Conservation (phyloP, 2,329 filamentous ascomycete species). For the Diplodia seriata region DNA sequence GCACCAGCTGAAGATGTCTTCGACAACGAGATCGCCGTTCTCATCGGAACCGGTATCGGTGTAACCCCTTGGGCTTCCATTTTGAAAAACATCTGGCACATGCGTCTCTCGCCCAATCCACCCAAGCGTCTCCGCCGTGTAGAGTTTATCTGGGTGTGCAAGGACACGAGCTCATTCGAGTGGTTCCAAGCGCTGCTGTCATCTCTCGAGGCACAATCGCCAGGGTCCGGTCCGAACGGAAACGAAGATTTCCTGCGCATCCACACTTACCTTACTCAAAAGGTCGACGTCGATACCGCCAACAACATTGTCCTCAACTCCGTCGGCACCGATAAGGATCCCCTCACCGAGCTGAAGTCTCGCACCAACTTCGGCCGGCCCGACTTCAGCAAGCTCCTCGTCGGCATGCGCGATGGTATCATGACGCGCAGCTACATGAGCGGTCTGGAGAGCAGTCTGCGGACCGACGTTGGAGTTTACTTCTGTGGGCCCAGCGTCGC, state of each 20-base stretch:
- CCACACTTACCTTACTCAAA: constrained; percentile 96
- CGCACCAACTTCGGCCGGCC: constrained; percentile 95
- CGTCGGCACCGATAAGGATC: constrained; percentile 85
- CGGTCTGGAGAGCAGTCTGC: constrained; percentile 76
- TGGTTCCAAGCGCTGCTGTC: constrained; percentile 97
- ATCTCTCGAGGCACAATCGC: constrained; percentile 86
- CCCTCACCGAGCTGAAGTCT: constrained; percentile 86
- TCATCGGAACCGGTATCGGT: constrained; percentile 86
- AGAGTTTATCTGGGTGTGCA: constrained; percentile 99
- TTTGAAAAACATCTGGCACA: constrained; percentile 97
- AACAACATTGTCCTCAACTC: constrained; percentile 98
- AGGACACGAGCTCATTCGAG: constrained; percentile 93
- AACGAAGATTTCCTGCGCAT: constrained; percentile 86
- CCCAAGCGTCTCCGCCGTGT: constrained; percentile 89
- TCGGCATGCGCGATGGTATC: constrained; percentile 86
- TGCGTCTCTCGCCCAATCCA: constrained; percentile 87
- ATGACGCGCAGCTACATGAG: constrained; percentile 83
- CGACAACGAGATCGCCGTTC: constrained; percentile 84
- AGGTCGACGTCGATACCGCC: constrained; percentile 86
- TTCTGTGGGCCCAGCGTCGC: constrained; percentile 88
- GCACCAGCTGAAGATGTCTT: constrained; percentile 98
- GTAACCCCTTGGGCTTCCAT: constrained; percentile 88
- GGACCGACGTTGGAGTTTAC: constrained; percentile 93
- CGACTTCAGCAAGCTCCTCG: constrained; percentile 82
- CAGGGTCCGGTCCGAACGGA: constrained; percentile 56